Base-by-base conservation (phyloP, 2,329 filamentous ascomycete species). In the Paradendryphiella salina region DNA sequence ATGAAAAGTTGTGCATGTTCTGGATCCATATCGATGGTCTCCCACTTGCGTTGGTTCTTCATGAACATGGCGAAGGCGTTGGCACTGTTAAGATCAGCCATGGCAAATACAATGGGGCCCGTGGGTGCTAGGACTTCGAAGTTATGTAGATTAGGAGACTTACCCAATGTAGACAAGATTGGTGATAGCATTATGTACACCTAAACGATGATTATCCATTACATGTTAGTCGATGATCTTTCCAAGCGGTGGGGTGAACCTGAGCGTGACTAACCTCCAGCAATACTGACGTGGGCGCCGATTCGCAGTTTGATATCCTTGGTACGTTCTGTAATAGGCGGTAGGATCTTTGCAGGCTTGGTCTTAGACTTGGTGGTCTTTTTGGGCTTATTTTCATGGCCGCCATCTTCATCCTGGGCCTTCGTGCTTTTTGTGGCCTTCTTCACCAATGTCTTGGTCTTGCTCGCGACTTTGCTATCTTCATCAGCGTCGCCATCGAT, bases 11-110 rank as follows among this genome's bases (percentile, higher is more conserved):
- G 79, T 41, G 82, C 80, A 45, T 87, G 83, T 20, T 88, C 85
- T 32, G 84, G 74, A 20, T 87, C 80, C 4, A 99, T 80, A 0
- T 89, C 83, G 7, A 92, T 90, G 65, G 88, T 95, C 21, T 83
- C 81, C 94, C 94, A 99, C 77, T 96, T 97, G 47, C 92, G 86
- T 73, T 99, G 94, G 0, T 90, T 96, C 72, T 97, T 97, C 62
- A 99, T 81, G 76, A 99, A 99, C 15, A 97, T 80, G 3, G 94
- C 94, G 63, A 97, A 96, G 8, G 92, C 85, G 70, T 97, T 99
- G 56, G 88, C 92, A 45, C 92, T 77, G 63, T 5, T 61, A 23
- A 53, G 42, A 57, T 77, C 64, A 62, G 61, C 39, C 17, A 21
- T 5, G n/a, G 13, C n/a, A 40, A 10, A 17, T 23, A 38, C 2